Evolutionary conservation across 208 protist species (phyloP).

Genomic region (Acanthamoeba healyi): DNA sequence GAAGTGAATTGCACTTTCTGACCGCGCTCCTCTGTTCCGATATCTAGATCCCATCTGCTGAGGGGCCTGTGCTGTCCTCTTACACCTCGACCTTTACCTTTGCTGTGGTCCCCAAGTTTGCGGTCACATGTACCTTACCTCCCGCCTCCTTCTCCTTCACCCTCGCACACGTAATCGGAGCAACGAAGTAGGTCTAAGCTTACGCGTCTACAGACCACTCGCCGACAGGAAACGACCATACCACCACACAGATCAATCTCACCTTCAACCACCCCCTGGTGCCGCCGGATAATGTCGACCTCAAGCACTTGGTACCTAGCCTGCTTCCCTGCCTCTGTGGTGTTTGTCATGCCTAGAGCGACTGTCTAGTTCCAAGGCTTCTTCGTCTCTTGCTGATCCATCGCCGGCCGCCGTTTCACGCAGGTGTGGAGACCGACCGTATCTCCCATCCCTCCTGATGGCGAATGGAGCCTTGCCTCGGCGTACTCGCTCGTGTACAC

Average conservation of each 20-base stretch:
- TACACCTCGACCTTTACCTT: background rate
- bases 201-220: background rate
- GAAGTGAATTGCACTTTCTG: too few relatives aligned
- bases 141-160: background rate
- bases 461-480: conserved; percentile 23
- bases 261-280: conserved; percentile 72
- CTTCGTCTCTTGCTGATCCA: background rate
- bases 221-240: background rate
- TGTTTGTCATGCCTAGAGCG: background rate
- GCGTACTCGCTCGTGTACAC: conserved; percentile 26
- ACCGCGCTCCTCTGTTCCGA: background rate
- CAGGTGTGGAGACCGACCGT: conserved; percentile 57
- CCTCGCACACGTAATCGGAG: too few relatives aligned
- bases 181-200: too few relatives aligned
- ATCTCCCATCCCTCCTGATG: background rate
- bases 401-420: background rate
- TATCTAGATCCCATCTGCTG: conserved; percentile 70
- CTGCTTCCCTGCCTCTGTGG: background rate
- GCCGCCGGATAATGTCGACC: background rate
- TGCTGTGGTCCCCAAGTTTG: conserved; percentile 22
- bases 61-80: conserved; percentile 48
- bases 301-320: conserved; percentile 1
- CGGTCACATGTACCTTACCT: background rate
- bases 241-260: background rate
- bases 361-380: background rate